Conservation (phyloP, 306 rosid species). For the Begonia masoniana region DNA sequence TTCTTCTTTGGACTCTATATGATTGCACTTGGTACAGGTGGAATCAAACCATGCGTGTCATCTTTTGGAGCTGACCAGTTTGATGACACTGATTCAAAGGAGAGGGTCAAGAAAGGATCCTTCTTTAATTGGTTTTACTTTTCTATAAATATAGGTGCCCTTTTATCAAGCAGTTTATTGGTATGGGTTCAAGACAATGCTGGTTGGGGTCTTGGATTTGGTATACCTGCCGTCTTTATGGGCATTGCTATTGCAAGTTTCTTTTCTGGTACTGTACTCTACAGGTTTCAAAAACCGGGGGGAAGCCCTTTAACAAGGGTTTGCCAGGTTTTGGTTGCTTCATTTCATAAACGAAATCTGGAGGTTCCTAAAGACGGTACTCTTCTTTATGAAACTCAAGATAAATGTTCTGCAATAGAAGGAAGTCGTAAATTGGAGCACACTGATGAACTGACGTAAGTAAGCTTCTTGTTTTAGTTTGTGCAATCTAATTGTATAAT, state of each 20-base stretch:
- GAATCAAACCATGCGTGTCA: constrained; percentile 91
- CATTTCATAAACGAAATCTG: constrained; percentile 48
- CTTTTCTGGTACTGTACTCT: constrained; percentile 72
- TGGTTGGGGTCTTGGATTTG: constrained; percentile 98
- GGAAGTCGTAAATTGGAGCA: constrained; percentile 93
- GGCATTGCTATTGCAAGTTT: constrained; percentile 70
- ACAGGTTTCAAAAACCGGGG: constrained; percentile 93
- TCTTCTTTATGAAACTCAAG: constrained; percentile 66
- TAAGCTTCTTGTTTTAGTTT: constrained; percentile 5
- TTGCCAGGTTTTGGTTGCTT: constrained; percentile 91
- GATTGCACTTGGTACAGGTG: constrained; percentile 97
- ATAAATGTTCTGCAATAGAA: constrained; percentile 69
- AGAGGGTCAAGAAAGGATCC: constrained; percentile 83
- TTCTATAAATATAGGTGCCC: constrained; percentile 81
- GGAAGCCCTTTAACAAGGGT: constrained; percentile 92
- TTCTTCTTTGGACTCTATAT: constrained; percentile 88
- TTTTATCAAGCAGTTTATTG: constrained; percentile 63
- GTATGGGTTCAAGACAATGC: constrained; percentile 95
- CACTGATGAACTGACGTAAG: constrained; percentile 67
- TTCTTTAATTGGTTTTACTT: constrained; percentile 98
- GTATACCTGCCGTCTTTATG: constrained; percentile 90
- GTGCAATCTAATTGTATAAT: not conserved
- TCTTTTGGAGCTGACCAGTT: constrained; percentile 97
- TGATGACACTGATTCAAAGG: constrained; percentile 80
- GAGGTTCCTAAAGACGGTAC: constrained; percentile 59